Conservation (phyloP, 2,329 filamentous ascomycete genomes). For the Cadophora gregata region DNA sequence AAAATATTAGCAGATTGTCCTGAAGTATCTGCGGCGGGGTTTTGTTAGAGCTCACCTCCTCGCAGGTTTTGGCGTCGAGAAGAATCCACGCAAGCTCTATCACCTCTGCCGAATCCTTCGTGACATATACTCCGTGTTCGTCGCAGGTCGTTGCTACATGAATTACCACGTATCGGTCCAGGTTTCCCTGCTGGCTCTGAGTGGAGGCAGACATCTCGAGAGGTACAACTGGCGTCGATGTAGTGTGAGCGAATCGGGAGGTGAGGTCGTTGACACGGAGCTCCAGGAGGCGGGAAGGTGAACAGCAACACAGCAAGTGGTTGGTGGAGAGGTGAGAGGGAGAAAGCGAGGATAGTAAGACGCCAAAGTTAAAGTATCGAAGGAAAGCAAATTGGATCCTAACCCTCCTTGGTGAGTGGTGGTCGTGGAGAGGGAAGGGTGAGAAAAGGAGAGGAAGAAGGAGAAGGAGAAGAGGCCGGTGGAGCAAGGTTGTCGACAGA, state of each 20-base stretch:
- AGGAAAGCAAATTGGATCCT: constrained; percentile 12
- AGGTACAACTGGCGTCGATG: constrained; percentile 46
- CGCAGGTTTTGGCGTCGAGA: constrained; percentile 86
- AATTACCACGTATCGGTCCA: constrained; percentile 97
- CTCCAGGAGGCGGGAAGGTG: constrained; percentile 24
- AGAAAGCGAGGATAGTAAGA: constrained; percentile 23
- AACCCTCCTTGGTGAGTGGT: constrained; percentile 16
- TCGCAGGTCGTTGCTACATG: constrained; percentile 99
- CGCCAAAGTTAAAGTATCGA: constrained; percentile 9
- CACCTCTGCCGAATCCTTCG: constrained; percentile 98
- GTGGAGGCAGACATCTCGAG: constrained; percentile 60
- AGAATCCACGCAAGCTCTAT: constrained; percentile 99
- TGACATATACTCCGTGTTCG: constrained; percentile 98
- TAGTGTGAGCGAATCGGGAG: constrained; percentile 62
- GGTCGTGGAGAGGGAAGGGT: not conserved
- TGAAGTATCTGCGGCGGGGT: constrained; percentile 16
- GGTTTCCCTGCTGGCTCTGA: constrained; percentile 66
- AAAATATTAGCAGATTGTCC: constrained; percentile 32
- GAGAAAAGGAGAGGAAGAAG: not conserved
- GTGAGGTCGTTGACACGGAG: constrained; percentile 49
- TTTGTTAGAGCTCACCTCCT: constrained; percentile 73
- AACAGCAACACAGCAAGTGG: constrained; percentile 40
- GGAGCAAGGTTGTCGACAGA: constrained; percentile 6
- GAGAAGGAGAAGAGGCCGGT: constrained; percentile 15
- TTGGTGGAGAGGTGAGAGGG: constrained; percentile 17